Base-by-base conservation (phyloP, 1,284 basidiomycete species). In the Neolentinus lepideus region DNA sequence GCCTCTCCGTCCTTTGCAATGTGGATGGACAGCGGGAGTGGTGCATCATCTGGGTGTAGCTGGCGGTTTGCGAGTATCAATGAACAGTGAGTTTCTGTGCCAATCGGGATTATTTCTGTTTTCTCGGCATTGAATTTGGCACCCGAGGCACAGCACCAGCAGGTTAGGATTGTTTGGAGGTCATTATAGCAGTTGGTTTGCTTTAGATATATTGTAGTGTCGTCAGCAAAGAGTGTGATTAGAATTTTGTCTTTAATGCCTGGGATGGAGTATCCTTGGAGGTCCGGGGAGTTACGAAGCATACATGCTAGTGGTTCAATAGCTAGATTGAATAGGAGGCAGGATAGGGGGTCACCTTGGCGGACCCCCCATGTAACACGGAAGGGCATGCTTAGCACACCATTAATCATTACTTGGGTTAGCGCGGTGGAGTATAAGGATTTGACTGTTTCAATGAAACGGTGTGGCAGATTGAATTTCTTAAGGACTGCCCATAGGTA, bases 111-210 rank as follows among this genome's bases (percentile, higher is more conserved):
- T 0, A 71, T 63, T 54, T 69, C 67, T 0, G 70, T 74, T 55
- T 74, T 74, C 1, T 52, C 51, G 0, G 60, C 58, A 56, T 75
- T 74, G 54, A 74, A 74, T 24, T 64, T 66, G 0, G 71, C 69
- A 0, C 61, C 62, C 3, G 71, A 67, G 0, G 67, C 71, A 0
- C 19, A 19, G 54, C 72, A 73, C 69, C 68, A 72, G 3, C 26
- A 50, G 0, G 62, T 35, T 0, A 72, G 62, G 0, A 68, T 63
- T 55, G 26, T 2, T 1, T 33, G 14, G 0, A 72, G 61, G 3
- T 47, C 50, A 0, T 26, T 53, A 27, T 58, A 64, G 14, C 59
- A 31, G 53, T 72, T 66, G 0, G 54, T 2, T 6, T 60, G 46
- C 0, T 53, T 45, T 0, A 71, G 57, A 60, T 59, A 71, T 0